phyloP scores from a whole-genome alignment of 805 yeast genomes.

The Candida sakaeoensis region DNA sequence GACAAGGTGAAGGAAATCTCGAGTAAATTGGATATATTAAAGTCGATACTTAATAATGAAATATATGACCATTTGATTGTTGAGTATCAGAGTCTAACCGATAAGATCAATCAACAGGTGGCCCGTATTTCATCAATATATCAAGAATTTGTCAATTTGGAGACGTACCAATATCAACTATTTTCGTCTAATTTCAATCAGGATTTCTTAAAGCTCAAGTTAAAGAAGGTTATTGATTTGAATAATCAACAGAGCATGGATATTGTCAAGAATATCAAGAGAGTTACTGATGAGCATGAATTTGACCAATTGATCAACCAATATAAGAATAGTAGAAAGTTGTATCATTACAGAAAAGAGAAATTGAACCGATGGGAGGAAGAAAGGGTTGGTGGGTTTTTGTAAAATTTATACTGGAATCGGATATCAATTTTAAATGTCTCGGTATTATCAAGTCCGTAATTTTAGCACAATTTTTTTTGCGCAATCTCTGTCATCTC shows the following conservation, averaged over 20 bases:
- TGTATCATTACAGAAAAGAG: conserved; percentile 34
- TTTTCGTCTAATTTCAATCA: conserved; percentile 35
- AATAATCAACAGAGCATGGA: conserved; percentile 20
- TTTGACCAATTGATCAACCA: conserved; percentile 15
- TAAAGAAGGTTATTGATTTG: conserved; percentile 19
- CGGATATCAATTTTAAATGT: neutral
- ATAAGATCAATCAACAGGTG: conserved; percentile 22
- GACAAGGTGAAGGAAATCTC: conserved; percentile 12
- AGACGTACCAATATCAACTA: conserved; percentile 37
- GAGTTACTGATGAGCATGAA: conserved; percentile 15
- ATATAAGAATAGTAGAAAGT: conserved; percentile 22
- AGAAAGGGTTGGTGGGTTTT: conserved; percentile 40
- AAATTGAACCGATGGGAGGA: conserved; percentile 41
- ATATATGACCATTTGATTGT: conserved; percentile 11
- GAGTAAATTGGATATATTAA: conserved; percentile 16
- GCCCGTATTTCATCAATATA: conserved; percentile 21
- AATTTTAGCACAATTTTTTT: conserved; percentile 3
- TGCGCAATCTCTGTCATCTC: conserved; percentile 1
- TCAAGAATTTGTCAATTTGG: conserved; percentile 31
- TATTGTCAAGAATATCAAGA: conserved; percentile 12
- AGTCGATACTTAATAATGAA: conserved; percentile 16
- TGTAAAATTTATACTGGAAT: too few relatives aligned
- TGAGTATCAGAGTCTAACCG: conserved; percentile 19
- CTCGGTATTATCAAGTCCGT: conserved; percentile 4
- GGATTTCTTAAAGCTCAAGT: conserved; percentile 26